Evolutionary conservation across 2,329 filamentous ascomycete species (phyloP).

Genomic region (Colletotrichum theobromicola): DNA sequence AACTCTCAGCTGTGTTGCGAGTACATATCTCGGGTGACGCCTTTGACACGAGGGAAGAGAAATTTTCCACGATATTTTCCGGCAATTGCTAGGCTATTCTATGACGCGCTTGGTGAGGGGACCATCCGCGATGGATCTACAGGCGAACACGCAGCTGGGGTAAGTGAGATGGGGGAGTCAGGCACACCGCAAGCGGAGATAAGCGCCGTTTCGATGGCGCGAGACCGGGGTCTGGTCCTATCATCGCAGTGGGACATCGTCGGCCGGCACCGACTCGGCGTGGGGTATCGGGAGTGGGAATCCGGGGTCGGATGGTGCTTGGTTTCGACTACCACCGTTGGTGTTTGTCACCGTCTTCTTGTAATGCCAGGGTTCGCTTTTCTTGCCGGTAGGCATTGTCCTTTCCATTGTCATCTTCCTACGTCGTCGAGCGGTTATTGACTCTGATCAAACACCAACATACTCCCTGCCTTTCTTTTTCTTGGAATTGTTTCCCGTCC

Average conservation of each 20-base stretch:
- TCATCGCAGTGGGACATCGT: neutral
- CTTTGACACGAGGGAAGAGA: neutral
- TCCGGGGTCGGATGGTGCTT: neutral
- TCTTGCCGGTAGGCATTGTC: too few relatives aligned
- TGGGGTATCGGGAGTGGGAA: neutral
- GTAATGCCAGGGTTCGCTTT: neutral
- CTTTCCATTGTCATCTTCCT: neutral
- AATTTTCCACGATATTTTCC: neutral
- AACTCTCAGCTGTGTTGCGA: neutral
- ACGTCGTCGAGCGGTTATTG: neutral
- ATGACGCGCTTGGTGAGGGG: neutral
- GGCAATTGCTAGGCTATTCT: neutral
- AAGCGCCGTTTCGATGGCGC: neutral
- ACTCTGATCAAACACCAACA: neutral
- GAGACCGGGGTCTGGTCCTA: conserved; percentile 10
- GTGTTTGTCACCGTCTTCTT: neutral
- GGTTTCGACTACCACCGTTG: neutral
- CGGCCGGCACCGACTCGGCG: conserved; percentile 19
- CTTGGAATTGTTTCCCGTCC: neutral
- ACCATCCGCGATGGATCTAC: neutral
- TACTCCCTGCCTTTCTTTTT: neutral
- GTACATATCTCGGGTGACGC: neutral
- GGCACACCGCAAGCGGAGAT: neutral
- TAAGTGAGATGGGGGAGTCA: neutral
- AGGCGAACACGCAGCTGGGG: neutral